A percentile compares a stretch with the other conserved stretches of the same genome.
Conservation (phyloP, 2,329 filamentous ascomycete genomes). For the Colletotrichum orchidophilum region DNA sequence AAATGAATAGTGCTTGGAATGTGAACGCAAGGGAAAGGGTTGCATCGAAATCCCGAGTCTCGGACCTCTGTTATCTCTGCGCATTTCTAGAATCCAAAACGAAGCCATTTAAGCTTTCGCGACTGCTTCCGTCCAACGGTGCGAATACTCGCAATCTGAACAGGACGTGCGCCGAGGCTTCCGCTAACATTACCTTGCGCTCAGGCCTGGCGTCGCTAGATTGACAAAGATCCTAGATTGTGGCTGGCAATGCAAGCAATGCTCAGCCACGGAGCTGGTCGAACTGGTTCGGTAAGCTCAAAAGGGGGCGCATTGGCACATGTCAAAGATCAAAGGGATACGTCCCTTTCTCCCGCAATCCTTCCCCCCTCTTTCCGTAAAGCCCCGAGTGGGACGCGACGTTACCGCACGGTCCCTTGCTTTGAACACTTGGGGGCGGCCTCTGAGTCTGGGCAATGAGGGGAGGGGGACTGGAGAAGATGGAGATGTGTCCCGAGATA, state of each 20-base stretch:
- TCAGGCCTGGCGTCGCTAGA: background rate
- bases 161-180: background rate
- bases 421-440: slow-evolving; percentile 6
- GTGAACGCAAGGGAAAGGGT: background rate
- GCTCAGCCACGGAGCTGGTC: background rate
- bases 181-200: background rate
- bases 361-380: background rate
- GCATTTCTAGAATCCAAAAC: background rate
- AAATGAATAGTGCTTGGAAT: too few relatives aligned
- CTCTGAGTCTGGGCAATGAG: slow-evolving; percentile 1
- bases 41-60: background rate
- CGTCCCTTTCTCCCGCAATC: background rate
- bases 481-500: background rate
- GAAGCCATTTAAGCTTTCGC: slow-evolving; percentile 19
- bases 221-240: background rate
- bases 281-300: background rate
- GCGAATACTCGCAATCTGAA: background rate
- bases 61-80: background rate
- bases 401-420: slow-evolving; percentile 22
- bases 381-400: slow-evolving; percentile 15
- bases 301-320: background rate
- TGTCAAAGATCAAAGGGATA: background rate
- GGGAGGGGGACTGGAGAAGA: slow-evolving; percentile 13
- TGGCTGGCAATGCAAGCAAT: background rate
- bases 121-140: background rate